Evolutionary conservation across 257 asterid genomes (phyloP).

Genomic region (Leptodermis oblonga): DNA sequence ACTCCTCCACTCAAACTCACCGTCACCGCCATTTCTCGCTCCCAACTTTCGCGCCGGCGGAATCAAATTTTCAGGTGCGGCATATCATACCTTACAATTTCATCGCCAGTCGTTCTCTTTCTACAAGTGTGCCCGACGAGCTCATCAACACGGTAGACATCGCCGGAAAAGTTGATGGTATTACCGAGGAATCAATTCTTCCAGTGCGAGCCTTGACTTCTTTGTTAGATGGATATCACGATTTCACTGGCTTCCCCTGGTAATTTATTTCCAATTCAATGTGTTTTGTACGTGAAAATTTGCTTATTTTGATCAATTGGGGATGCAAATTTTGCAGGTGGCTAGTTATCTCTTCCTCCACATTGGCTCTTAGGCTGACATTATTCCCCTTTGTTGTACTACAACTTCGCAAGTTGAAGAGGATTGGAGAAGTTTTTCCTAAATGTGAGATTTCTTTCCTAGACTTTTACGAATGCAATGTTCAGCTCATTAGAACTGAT

Average conservation of each 20-base stretch:
- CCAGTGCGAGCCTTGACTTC: conserved; percentile 34
- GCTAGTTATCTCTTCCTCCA: conserved; percentile 67
- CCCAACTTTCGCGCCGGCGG: not conserved
- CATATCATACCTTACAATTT: conserved; percentile 7
- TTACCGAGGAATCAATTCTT: conserved; percentile 22
- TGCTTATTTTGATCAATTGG: not conserved
- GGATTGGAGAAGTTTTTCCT: conserved; percentile 56
- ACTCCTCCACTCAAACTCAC: conserved; percentile 7
- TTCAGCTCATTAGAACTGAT: not conserved
- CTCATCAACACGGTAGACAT: conserved; percentile 5
- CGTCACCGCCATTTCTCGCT: conserved; percentile 6
- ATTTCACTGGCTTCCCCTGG: conserved; percentile 41
- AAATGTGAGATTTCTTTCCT: conserved; percentile 54
- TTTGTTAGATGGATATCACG: conserved; percentile 36
- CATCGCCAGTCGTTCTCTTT: conserved; percentile 23
- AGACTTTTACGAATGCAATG: not conserved
- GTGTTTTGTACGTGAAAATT: not conserved
- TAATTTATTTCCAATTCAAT: conserved; percentile 7
- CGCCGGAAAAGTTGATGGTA: not conserved
- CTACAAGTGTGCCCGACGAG: conserved; percentile 21
- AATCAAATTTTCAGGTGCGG: not conserved
- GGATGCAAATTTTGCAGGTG: conserved; percentile 58
- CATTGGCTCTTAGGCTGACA: conserved; percentile 61
- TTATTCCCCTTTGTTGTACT: conserved; percentile 56
- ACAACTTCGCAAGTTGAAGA: conserved; percentile 71